Evolutionary conservation across 1,284 basidiomycete species (phyloP).

Genomic region (Afroboletus lepidellus): DNA sequence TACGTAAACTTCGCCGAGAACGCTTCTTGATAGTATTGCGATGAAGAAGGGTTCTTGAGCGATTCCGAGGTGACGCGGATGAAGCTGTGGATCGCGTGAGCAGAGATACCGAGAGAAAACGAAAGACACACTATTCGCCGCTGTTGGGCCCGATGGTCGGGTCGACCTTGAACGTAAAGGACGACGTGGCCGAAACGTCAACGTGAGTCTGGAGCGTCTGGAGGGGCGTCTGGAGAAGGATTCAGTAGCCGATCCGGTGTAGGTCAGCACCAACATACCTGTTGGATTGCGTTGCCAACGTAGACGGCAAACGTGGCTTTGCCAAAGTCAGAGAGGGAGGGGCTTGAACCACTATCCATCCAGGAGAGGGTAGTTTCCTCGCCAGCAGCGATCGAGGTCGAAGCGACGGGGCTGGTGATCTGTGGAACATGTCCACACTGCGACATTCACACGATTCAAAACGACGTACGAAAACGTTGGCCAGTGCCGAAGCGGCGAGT

Average conservation of each 20-base stretch:
- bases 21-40: conserved; percentile 60
- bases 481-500: conserved; percentile 53
- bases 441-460: neutral
- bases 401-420: conserved; percentile 59
- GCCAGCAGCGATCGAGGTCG: conserved; percentile 58
- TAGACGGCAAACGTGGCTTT: conserved; percentile 64
- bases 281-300: conserved; percentile 57
- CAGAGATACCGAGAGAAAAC: neutral
- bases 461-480: conserved; percentile 56
- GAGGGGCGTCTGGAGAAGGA: conserved; percentile 54
- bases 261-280: conserved; percentile 44
- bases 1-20: conserved; percentile 83
- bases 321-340: conserved; percentile 61
- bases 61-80: conserved; percentile 65
- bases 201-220: conserved; percentile 57
- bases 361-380: conserved; percentile 60
- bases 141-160: conserved; percentile 60
- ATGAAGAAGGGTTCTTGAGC: conserved; percentile 48
- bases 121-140: conserved; percentile 52
- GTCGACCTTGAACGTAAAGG: conserved; percentile 60
- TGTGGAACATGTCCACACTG: conserved; percentile 25
- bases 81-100: conserved; percentile 46
- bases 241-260: neutral
- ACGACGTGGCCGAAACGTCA: conserved; percentile 57
- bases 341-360: conserved; percentile 60